phyloP scores from a whole-genome alignment of 805 yeast genomes.

The Spathaspora passalidarum region DNA sequence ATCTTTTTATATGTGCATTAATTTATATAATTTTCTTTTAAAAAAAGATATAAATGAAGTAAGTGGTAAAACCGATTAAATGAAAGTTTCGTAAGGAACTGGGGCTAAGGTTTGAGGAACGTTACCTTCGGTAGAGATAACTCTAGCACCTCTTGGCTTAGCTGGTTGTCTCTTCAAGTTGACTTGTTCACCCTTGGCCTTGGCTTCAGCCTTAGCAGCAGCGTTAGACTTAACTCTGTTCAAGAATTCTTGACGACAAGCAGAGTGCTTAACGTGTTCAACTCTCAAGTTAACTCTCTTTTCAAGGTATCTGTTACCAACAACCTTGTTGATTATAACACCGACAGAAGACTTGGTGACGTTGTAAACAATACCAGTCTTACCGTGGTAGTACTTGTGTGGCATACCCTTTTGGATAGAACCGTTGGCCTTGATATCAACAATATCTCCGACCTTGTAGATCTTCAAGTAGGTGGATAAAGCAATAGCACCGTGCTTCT shows the following conservation, averaged over 20 bases:
- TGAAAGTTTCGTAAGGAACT: slow-evolving; percentile 99
- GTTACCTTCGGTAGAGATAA: slow-evolving; percentile 77
- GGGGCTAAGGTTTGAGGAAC: slow-evolving; percentile 98
- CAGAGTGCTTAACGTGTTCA: slow-evolving; percentile 99
- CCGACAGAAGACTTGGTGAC: slow-evolving; percentile 98
- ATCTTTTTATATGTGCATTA: slow-evolving; percentile 5
- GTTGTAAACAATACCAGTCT: slow-evolving; percentile 98
- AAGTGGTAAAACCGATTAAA: slow-evolving; percentile 47
- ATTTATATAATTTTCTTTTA: not conserved
- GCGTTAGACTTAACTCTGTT: slow-evolving; percentile 98
- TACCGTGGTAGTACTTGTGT: slow-evolving; percentile 99
- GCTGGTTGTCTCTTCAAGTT: slow-evolving; percentile 98
- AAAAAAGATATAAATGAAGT: slow-evolving; percentile 1
- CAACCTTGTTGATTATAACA: slow-evolving; percentile 97
- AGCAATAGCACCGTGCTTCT: slow-evolving; percentile 91
- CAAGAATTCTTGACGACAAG: slow-evolving; percentile 98
- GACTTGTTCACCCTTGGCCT: slow-evolving; percentile 87
- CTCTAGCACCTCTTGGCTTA: slow-evolving; percentile 92
- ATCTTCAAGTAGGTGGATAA: slow-evolving; percentile 95
- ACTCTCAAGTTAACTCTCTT: slow-evolving; percentile 98
- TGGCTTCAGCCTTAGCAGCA: slow-evolving; percentile 89
- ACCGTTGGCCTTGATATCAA: slow-evolving; percentile 99
- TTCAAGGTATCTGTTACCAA: slow-evolving; percentile 98
- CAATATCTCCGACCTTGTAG: slow-evolving; percentile 99
- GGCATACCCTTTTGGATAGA: slow-evolving; percentile 99